phyloP scores from a whole-genome alignment of 495 filamentous ascomycete species.

The Penicillium malachiteum region DNA sequence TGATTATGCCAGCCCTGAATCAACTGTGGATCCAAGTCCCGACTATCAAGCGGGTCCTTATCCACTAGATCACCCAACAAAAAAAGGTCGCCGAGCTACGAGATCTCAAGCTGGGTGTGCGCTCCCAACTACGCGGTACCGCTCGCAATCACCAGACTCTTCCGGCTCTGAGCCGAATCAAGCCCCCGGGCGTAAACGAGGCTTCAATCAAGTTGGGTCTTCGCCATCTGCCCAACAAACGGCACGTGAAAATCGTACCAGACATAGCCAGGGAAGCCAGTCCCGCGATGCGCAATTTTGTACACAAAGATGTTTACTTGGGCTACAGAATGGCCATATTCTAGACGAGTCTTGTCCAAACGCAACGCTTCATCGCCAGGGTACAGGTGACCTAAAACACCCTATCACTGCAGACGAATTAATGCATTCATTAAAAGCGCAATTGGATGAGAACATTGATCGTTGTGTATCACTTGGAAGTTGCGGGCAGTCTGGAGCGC shows the following conservation, averaged over 20 bases:
- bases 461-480: slow-evolving; percentile 22
- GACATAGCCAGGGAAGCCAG: slow-evolving; percentile 8
- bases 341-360: slow-evolving; percentile 49
- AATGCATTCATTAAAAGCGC: slow-evolving; percentile 15
- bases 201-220: slow-evolving; percentile 24
- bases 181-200: slow-evolving; percentile 24
- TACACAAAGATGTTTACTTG: slow-evolving; percentile 48
- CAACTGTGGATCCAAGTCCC: slow-evolving; percentile 15
- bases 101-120: slow-evolving; percentile 23
- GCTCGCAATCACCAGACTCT: slow-evolving; percentile 13
- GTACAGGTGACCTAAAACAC: slow-evolving; percentile 12
- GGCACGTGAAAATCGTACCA: slow-evolving; percentile 9
- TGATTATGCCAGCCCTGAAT: slow-evolving; percentile 10
- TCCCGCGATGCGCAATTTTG: slow-evolving; percentile 33
- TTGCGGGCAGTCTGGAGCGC: slow-evolving; percentile 26
- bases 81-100: slow-evolving; percentile 16
- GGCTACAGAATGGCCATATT: slow-evolving; percentile 14
- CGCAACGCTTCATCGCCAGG: slow-evolving; percentile 28
- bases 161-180: slow-evolving; percentile 24
- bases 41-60: too few species aligned
- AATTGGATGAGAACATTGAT: slow-evolving; percentile 33
- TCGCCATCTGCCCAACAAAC: slow-evolving; percentile 16
- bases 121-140: background rate
- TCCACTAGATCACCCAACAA: slow-evolving; percentile 17
- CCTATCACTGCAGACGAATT: slow-evolving; percentile 17